phyloP scores from a whole-genome alignment of 2,329 filamentous ascomycete genomes.

The Aspergillus sergii region DNA sequence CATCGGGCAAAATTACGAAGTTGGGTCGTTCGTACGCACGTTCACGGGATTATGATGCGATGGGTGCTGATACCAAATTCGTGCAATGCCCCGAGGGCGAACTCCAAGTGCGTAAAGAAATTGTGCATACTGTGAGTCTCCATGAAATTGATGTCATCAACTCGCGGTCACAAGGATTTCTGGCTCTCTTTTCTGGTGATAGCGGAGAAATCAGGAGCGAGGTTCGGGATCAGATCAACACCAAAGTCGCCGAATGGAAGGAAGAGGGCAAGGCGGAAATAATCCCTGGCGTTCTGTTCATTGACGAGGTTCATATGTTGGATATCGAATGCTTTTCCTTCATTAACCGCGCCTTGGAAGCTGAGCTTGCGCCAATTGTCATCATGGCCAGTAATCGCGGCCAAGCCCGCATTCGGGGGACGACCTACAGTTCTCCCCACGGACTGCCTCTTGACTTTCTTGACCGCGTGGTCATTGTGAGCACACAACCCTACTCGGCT shows the following conservation, averaged over 20 bases:
- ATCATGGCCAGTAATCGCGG: conserved; percentile 99
- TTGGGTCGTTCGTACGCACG: conserved; percentile 92
- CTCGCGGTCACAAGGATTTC: conserved; percentile 95
- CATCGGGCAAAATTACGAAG: conserved; percentile 96
- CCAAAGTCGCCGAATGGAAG: conserved; percentile 98
- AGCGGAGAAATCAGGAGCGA: conserved; percentile 97
- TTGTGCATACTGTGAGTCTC: conserved; percentile 92
- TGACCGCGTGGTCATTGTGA: conserved; percentile 94
- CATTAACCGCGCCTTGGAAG: conserved; percentile 94
- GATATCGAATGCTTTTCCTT: conserved; percentile 99
- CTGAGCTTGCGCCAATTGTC: conserved; percentile 91
- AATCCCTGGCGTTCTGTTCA: conserved; percentile 94
- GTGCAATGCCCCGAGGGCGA: conserved; percentile 97
- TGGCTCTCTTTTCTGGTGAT: conserved; percentile 95
- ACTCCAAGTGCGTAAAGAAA: conserved; percentile 94
- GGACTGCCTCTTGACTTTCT: conserved; percentile 94
- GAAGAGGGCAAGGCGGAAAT: conserved; percentile 99
- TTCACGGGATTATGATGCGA: conserved; percentile 96
- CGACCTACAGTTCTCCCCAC: conserved; percentile 89
- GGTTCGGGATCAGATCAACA: conserved; percentile 98
- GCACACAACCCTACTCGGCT: conserved; percentile 78
- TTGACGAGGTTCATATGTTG: conserved; percentile 99
- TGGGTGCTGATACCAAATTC: conserved; percentile 98
- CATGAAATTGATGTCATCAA: conserved; percentile 99
- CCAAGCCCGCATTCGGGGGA: conserved; percentile 87